Evolutionary conservation across 768 basidiomycete genomes (phyloP).

Genomic region (Megacollybia marginata): DNA sequence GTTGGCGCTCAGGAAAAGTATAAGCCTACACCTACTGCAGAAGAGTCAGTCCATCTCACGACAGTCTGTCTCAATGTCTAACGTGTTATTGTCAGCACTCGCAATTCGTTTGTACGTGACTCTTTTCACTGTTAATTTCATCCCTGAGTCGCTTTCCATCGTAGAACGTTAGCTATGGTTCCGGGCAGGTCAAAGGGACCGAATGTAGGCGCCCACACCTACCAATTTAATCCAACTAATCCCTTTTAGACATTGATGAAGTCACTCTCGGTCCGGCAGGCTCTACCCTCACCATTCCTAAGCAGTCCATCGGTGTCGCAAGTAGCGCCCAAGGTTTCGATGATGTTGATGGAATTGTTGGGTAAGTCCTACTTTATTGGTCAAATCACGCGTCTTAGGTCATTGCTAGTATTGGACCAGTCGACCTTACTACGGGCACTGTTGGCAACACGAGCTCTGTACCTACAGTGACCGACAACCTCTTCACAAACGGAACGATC

Average conservation of each 20-base stretch:
- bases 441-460: conserved; percentile 22
- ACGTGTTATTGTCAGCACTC: conserved; percentile 8
- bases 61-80: not conserved
- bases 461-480: conserved; percentile 54
- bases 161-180: conserved; percentile 47
- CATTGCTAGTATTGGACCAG: conserved; percentile 37
- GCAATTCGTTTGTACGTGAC: conserved; percentile 25
- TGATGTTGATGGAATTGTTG: conserved; percentile 47
- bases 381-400: not conserved
- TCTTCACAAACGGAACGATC: conserved; percentile 41
- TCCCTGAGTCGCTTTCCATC: conserved; percentile 2
- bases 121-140: not conserved
- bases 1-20: conserved; percentile 44
- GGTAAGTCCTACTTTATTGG: conserved; percentile 16
- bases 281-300: conserved; percentile 31
- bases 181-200: conserved; percentile 44
- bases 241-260: conserved; percentile 33
- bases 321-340: conserved; percentile 33
- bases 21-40: conserved; percentile 36
- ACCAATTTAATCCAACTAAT: not conserved
- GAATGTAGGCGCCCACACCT: conserved; percentile 32
- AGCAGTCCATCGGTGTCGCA: conserved; percentile 43
- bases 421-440: conserved; percentile 33
- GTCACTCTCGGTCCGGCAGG: conserved; percentile 28
- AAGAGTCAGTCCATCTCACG: conserved; percentile 21